These are phyloP conservation scores for Rhododendron simsii DNA, from an alignment of 148 eudicot species.

Conservation along the genomic window DNA sequence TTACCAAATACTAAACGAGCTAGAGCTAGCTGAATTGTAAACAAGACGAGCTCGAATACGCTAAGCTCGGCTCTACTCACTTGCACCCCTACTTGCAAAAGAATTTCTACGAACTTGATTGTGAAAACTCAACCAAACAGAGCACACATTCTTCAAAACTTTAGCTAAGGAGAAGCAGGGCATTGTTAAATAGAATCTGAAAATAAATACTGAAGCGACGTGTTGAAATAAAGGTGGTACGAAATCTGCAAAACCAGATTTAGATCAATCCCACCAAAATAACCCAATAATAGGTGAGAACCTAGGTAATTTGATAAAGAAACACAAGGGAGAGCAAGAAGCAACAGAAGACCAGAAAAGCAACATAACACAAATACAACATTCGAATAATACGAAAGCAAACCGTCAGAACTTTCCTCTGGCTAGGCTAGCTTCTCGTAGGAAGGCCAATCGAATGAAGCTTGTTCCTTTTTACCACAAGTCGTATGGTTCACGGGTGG, in stretches of 20 bases:
- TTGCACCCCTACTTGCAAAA: not conserved
- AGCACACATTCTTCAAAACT: not conserved
- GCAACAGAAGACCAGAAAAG: not conserved
- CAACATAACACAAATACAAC: not conserved
- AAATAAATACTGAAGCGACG: not conserved
- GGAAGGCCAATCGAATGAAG: not conserved
- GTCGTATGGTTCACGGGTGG: not conserved
- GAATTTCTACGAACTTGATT: not conserved
- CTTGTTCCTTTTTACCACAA: not conserved
- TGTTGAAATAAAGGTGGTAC: not conserved
- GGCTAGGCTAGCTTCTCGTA: not conserved
- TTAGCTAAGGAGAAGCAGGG: not conserved
- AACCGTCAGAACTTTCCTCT: not conserved
- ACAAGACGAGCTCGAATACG: too few relatives aligned
- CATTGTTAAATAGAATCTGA: not conserved
- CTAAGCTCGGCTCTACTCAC: not conserved
- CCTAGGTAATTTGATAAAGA: not conserved
- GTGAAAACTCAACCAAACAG: not conserved
- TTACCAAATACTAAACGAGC: too few relatives aligned
- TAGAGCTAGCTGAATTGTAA: too few relatives aligned
- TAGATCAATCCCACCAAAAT: not conserved
- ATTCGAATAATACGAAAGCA: not conserved
- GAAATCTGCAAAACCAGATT: not conserved
- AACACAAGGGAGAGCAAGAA: not conserved
- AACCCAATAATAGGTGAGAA: not conserved